A percentile compares a stretch with the other conserved stretches of the same genome.
These are phyloP conservation scores for Metschnikowia dekortorum DNA, from an alignment of 805 yeast species.

Conservation along the genomic window DNA sequence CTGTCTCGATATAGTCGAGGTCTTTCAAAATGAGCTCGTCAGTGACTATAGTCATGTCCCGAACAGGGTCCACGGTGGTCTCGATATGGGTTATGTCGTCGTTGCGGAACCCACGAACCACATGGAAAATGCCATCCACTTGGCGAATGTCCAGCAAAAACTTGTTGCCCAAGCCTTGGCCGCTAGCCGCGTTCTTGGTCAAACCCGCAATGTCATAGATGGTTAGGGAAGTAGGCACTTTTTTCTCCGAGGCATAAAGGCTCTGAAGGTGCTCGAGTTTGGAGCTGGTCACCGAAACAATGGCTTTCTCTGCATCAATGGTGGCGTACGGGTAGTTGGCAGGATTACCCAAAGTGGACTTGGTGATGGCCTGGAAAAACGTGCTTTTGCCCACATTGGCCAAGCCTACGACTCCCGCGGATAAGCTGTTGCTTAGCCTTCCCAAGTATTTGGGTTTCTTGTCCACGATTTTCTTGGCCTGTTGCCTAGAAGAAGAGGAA, in stretches of 20 bases:
- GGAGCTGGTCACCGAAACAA: constrained; percentile 88
- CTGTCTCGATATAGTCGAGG: constrained; percentile 58
- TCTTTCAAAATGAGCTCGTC: constrained; percentile 64
- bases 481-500: constrained; percentile 9
- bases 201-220: constrained; percentile 97
- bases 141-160: constrained; percentile 95
- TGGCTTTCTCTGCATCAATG: constrained; percentile 96
- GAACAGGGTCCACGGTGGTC: constrained; percentile 16
- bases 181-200: constrained; percentile 93
- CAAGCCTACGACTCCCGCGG: constrained; percentile 83
- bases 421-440: constrained; percentile 15
- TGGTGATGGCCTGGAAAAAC: constrained; percentile 94
- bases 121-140: constrained; percentile 97
- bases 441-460: constrained; percentile 14
- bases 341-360: constrained; percentile 89
- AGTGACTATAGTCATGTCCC: constrained; percentile 20
- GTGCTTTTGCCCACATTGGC: constrained; percentile 97
- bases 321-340: constrained; percentile 99
- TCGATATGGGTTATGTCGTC: constrained; percentile 20
- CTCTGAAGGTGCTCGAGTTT: constrained; percentile 75
- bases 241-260: constrained; percentile 75
- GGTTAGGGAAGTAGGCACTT: constrained; percentile 89
- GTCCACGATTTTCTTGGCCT: constrained; percentile 12
- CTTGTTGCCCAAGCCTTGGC: constrained; percentile 97
- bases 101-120: constrained; percentile 72